Conservation (phyloP, 805 yeast species). For the Scheffersomyces lignosus region DNA sequence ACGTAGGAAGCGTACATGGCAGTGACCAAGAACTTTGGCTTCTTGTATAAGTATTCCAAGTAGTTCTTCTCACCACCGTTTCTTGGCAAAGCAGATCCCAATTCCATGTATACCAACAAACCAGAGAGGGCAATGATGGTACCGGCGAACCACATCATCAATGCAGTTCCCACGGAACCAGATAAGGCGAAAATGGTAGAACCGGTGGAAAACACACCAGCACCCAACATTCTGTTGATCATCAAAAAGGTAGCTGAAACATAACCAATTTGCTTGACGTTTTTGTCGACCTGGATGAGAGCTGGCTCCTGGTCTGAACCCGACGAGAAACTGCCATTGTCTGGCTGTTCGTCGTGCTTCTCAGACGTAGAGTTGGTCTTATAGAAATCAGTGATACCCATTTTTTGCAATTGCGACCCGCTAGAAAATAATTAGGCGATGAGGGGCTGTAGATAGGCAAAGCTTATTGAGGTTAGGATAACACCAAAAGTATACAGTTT, state of each 20-base stretch:
- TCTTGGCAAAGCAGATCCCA: slow-evolving; percentile 73
- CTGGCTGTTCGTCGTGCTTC: slow-evolving; percentile 3
- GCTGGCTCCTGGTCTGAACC: slow-evolving; percentile 19
- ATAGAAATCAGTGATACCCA: slow-evolving; percentile 11
- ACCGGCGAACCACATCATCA: slow-evolving; percentile 76
- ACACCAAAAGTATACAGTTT: no score
- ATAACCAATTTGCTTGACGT: slow-evolving; percentile 45
- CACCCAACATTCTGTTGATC: slow-evolving; percentile 70
- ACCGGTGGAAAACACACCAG: slow-evolving; percentile 72
- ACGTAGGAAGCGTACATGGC: slow-evolving; percentile 65
- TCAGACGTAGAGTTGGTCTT: slow-evolving; percentile 4
- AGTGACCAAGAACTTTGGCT: slow-evolving; percentile 68
- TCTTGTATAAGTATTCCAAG: slow-evolving; percentile 65
- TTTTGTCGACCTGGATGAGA: slow-evolving; percentile 41
- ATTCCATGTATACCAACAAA: slow-evolving; percentile 72
- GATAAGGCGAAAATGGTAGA: slow-evolving; percentile 56
- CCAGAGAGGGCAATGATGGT: slow-evolving; percentile 59
- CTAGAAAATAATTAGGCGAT: no score
- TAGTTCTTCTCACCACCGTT: slow-evolving; percentile 89
- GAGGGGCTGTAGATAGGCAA: no score
- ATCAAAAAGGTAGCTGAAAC: slow-evolving; percentile 50
- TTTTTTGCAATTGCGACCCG: slow-evolving; percentile 2
- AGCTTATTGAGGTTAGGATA: no score
- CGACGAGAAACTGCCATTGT: slow-evolving; percentile 2
- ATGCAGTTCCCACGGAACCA: slow-evolving; percentile 72